Evolutionary conservation across 2,329 filamentous ascomycete species (phyloP).

Genomic region (Paramyrothecium sp.): DNA sequence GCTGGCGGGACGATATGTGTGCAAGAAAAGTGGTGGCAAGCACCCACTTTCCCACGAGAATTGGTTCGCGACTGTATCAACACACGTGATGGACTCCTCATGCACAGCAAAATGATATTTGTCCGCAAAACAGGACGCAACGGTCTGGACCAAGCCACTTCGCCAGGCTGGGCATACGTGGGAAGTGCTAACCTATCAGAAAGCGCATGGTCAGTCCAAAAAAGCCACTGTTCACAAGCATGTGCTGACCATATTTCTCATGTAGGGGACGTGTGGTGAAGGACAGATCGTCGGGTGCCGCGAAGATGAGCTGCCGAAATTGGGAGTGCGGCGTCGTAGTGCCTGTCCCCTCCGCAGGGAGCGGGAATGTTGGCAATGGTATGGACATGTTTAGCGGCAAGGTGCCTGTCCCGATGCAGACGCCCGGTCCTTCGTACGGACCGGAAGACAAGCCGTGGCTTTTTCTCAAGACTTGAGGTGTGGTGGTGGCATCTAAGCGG

Average conservation of each 20-base stretch:
- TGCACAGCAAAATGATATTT: constrained; percentile 80
- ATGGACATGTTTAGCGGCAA: constrained; percentile 47
- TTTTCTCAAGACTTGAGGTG: constrained; percentile 25
- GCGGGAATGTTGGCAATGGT: constrained; percentile 11
- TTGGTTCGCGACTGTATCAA: constrained; percentile 77
- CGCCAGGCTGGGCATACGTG: constrained; percentile 72
- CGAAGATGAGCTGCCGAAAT: constrained; percentile 82
- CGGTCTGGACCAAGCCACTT: constrained; percentile 16
- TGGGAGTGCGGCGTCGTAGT: constrained; percentile 94
- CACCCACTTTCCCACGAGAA: constrained; percentile 65
- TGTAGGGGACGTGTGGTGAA: constrained; percentile 73
- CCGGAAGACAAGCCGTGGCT: constrained; percentile 42
- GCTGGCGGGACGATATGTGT: constrained; percentile 82
- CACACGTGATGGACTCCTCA: constrained; percentile 67
- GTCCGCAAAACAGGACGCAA: constrained; percentile 31
- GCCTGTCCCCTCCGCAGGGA: constrained; percentile 41
- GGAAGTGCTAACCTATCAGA: constrained; percentile 92
- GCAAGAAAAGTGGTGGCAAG: constrained; percentile 69
- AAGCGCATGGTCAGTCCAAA: constrained; percentile 75
- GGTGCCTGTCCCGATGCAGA: constrained; percentile 63
- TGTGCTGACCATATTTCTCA: not conserved
- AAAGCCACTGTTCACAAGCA: not conserved
- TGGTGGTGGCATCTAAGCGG: not conserved
- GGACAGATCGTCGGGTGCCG: constrained; percentile 63
- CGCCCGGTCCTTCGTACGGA: constrained; percentile 53